Evolutionary conservation across 768 basidiomycete genomes (phyloP).

Genomic region (Serendipita vermifera): DNA sequence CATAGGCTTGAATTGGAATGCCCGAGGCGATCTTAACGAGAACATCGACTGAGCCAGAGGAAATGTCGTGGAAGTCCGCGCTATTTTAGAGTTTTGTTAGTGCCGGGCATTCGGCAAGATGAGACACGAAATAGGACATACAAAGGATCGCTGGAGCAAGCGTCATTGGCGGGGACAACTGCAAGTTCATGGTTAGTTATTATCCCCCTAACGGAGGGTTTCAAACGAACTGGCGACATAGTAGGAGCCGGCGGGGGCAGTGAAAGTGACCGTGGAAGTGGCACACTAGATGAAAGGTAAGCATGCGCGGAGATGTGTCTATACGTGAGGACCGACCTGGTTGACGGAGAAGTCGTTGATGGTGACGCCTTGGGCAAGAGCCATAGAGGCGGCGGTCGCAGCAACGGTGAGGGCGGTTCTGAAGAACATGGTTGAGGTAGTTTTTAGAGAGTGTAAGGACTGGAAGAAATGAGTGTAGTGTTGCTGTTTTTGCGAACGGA

Average conservation of each 20-base stretch:
- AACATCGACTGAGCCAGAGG: neutral
- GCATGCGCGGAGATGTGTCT: neutral
- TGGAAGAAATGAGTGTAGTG: conserved; percentile 7
- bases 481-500: neutral
- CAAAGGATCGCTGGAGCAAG: conserved; percentile 3
- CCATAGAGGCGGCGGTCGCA: neutral
- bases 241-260: neutral
- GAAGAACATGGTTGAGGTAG: neutral
- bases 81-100: no score
- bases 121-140: neutral
- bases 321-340: neutral
- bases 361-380: neutral
- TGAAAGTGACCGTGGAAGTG: neutral
- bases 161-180: neutral
- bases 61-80: neutral
- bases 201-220: neutral
- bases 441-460: neutral
- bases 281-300: neutral
- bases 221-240: conserved; percentile 3
- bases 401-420: neutral
- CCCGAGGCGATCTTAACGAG: neutral
- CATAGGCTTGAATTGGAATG: conserved; percentile 3
- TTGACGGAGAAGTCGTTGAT: neutral
- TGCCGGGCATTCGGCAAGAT: no score
- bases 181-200: neutral